Conservation (phyloP, 192 early-diverging fungal genomes). For the Entrophospora sp. region DNA sequence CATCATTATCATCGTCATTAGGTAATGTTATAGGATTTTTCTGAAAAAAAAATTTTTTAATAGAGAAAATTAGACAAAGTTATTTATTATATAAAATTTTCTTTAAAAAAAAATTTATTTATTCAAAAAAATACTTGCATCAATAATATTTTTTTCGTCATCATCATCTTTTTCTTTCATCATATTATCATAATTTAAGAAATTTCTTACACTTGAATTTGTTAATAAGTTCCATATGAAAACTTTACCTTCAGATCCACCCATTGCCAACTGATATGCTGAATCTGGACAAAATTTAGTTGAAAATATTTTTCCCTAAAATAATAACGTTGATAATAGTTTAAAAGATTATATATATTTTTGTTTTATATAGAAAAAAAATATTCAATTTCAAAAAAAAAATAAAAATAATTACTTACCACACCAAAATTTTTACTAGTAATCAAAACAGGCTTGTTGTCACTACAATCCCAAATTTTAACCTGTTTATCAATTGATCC, state of each 20-base stretch:
- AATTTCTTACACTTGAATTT: slow-evolving; percentile 71
- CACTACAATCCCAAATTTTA: slow-evolving; percentile 88
- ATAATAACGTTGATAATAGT: slow-evolving; percentile 27
- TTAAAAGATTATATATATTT: not conserved
- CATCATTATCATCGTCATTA: slow-evolving; percentile 38
- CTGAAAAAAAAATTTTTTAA: slow-evolving; percentile 23
- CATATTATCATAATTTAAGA: too few species aligned
- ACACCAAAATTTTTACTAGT: slow-evolving; percentile 78
- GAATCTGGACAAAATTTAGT: slow-evolving; percentile 84
- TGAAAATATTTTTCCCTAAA: slow-evolving; percentile 69
- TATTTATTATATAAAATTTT: slow-evolving; percentile 23
- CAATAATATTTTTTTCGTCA: not conserved
- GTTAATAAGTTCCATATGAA: slow-evolving; percentile 88
- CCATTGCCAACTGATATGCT: slow-evolving; percentile 80
- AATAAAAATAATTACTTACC: slow-evolving; percentile 28
- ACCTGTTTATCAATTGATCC: slow-evolving; percentile 82
- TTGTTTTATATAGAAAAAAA: not conserved
- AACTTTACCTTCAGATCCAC: slow-evolving; percentile 83
- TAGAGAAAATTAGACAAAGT: slow-evolving; percentile 9
- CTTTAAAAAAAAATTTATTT: not conserved
- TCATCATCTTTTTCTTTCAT: slow-evolving; percentile 16
- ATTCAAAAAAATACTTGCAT: not conserved
- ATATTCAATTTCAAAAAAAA: slow-evolving; percentile 25
- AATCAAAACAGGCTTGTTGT: slow-evolving; percentile 72
- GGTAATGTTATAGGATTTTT: slow-evolving; percentile 42